Percentiles rank a stretch among this genome's conserved stretches.
phyloP scores from a whole-genome alignment of 345 rosid genomes.

The Populus simonii region DNA sequence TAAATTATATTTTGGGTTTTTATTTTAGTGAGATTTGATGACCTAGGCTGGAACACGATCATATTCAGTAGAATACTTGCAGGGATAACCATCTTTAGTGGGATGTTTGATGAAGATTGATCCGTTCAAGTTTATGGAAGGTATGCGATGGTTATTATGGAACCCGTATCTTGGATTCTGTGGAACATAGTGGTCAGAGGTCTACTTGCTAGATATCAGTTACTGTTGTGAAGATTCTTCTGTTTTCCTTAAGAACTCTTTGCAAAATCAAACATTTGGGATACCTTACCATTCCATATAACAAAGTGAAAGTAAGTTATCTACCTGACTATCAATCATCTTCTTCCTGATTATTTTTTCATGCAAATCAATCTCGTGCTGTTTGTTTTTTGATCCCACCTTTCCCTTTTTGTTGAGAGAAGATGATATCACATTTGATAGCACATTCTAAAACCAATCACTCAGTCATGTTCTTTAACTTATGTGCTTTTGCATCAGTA shows the following conservation, averaged over 20 bases:
- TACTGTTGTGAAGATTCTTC: conserved; percentile 23
- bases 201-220: conserved; percentile 16
- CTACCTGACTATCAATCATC: conserved; percentile 8
- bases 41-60: conserved; percentile 1
- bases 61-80: conserved; percentile 2
- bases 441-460: background rate
- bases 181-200: conserved; percentile 24
- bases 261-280: conserved; percentile 30
- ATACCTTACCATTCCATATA: conserved; percentile 25
- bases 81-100: conserved; percentile 14
- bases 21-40: conserved; percentile 8
- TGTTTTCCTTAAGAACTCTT: conserved; percentile 27
- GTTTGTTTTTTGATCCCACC: background rate
- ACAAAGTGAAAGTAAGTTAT: conserved; percentile 38
- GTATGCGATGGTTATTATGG: conserved; percentile 5
- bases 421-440: background rate
- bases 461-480: background rate
- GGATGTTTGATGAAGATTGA: conserved; percentile 8
- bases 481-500: background rate
- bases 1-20: background rate
- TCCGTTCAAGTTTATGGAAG: conserved; percentile 4
- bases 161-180: conserved; percentile 9
- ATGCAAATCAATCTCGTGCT: background rate
- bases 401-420: background rate
- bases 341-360: conserved; percentile 3